Percentiles rank a stretch among this genome's conserved stretches.
These are phyloP conservation scores for Dioscorea cayenensis DNA, from an alignment of 116 monocot genomes.

Conservation along the genomic window DNA sequence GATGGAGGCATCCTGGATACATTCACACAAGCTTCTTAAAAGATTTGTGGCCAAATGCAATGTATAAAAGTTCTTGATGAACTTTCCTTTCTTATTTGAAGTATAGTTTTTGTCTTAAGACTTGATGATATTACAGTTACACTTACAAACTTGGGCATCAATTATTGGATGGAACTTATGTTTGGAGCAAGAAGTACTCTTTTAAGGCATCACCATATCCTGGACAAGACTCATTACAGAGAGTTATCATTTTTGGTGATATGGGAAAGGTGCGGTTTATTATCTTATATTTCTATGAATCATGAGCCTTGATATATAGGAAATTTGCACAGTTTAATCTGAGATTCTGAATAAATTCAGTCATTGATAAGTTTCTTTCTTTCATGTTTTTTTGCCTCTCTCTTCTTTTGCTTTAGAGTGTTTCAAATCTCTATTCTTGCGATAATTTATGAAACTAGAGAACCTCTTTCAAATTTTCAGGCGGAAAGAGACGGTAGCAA, in stretches of 20 bases:
- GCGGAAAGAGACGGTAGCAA: constrained; percentile 88
- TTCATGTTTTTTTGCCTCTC: background rate
- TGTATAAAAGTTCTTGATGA: constrained; percentile 13
- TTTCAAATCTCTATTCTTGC: background rate
- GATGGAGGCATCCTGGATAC: constrained; percentile 71
- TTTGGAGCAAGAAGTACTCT: constrained; percentile 61
- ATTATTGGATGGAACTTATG: constrained; percentile 48
- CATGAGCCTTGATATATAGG: background rate
- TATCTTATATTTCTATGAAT: background rate
- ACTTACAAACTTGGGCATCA: constrained; percentile 80
- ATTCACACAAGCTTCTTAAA: constrained; percentile 63
- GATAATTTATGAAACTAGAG: background rate
- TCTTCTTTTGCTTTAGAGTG: background rate
- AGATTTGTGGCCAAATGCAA: constrained; percentile 60
- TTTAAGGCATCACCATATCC: constrained; percentile 87
- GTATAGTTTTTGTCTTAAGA: background rate
- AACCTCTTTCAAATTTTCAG: constrained; percentile 19
- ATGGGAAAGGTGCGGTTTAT: constrained; percentile 67
- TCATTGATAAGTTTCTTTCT: background rate
- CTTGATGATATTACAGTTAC: constrained; percentile 39
- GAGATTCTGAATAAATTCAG: background rate
- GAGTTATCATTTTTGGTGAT: constrained; percentile 81
- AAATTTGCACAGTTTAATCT: background rate
- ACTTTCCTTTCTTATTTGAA: background rate
- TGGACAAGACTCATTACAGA: constrained; percentile 74